phyloP scores from a whole-genome alignment of 164 flowering plant genomes.

The Tinospora cordifolia region DNA sequence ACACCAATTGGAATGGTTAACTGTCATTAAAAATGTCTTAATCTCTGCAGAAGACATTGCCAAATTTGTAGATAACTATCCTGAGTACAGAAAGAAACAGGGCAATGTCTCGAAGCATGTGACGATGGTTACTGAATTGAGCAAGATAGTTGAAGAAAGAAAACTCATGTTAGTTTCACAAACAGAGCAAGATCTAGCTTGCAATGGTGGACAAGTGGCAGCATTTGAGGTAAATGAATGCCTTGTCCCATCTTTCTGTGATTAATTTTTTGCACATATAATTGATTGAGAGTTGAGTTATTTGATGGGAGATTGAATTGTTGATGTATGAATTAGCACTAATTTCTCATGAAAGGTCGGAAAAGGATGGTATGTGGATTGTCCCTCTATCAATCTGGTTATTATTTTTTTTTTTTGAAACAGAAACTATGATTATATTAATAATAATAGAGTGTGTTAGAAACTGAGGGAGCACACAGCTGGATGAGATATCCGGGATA shows the following conservation, averaged over 20 bases:
- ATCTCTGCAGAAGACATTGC: constrained; percentile 86
- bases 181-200: constrained; percentile 96
- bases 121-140: constrained; percentile 90
- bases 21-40: constrained; percentile 9
- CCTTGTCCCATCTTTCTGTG: background rate
- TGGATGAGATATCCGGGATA: too few species aligned
- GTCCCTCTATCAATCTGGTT: too few species aligned
- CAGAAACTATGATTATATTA: too few species aligned
- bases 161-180: constrained; percentile 92
- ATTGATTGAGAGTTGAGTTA: background rate
- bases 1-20: constrained; percentile 5
- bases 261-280: background rate
- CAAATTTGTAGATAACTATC: constrained; percentile 94
- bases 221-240: constrained; percentile 71
- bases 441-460: too few species aligned
- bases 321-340: background rate
- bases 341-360: background rate
- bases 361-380: too few species aligned
- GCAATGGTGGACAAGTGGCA: constrained; percentile 91
- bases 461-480: too few species aligned
- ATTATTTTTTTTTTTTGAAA: too few species aligned
- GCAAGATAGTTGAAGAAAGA: constrained; percentile 87
- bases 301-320: background rate
- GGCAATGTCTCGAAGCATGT: constrained; percentile 98
- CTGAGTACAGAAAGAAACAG: constrained; percentile 93